Conservation (phyloP, 1,284 basidiomycete genomes). For the Naganishia cerealis region DNA sequence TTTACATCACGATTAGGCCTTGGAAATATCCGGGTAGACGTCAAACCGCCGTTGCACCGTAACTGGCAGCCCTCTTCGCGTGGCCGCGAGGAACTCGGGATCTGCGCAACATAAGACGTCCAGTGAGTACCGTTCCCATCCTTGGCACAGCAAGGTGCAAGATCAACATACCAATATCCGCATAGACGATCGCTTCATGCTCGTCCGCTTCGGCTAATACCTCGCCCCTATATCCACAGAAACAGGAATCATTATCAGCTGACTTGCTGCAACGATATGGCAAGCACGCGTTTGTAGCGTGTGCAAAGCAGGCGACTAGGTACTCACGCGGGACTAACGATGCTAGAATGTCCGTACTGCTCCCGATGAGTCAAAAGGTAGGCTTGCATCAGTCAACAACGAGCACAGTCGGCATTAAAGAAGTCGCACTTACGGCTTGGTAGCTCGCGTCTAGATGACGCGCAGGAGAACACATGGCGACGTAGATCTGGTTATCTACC, state of each 20-base stretch:
- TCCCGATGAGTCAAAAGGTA: background rate
- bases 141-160: background rate
- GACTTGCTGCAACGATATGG: constrained; percentile 32
- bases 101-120: constrained; percentile 58
- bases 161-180: constrained; percentile 68
- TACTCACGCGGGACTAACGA: constrained; percentile 82
- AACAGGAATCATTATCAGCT: background rate
- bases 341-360: constrained; percentile 85
- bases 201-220: constrained; percentile 77
- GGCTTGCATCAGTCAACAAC: background rate
- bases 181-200: constrained; percentile 75
- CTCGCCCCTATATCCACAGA: constrained; percentile 64
- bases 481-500: constrained; percentile 92
- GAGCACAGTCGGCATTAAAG: background rate
- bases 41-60: constrained; percentile 86
- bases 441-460: constrained; percentile 77
- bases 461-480: constrained; percentile 93
- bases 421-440: constrained; percentile 68
- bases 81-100: constrained; percentile 65
- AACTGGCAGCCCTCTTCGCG: constrained; percentile 80
- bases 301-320: constrained; percentile 8
- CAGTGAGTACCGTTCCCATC: background rate
- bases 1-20: constrained; percentile 8
- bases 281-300: too few relatives aligned
- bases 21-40: constrained; percentile 74